phyloP scores from a whole-genome alignment of 805 yeast species.

The Sugiyamaella lignohabitans region DNA sequence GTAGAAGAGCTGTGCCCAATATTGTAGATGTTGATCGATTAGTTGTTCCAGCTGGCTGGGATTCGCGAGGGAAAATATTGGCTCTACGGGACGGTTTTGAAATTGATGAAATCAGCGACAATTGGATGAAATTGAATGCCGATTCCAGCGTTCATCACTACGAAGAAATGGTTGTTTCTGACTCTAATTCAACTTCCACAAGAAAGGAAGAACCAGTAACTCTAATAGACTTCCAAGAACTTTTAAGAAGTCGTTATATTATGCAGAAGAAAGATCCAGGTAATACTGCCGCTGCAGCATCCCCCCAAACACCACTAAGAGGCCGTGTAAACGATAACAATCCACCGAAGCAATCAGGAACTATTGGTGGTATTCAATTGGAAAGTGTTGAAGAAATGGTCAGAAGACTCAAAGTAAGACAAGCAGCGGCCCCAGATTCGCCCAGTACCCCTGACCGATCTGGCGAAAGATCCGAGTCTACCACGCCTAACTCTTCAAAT shows the following conservation, averaged over 20 bases:
- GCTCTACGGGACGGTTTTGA: constrained; percentile 24
- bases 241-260: constrained; percentile 19
- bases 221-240: constrained; percentile 18
- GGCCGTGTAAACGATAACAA: not conserved
- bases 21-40: constrained; percentile 22
- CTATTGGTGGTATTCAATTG: constrained; percentile 25
- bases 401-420: constrained; percentile 18
- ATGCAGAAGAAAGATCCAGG: constrained; percentile 8
- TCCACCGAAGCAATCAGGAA: constrained; percentile 5
- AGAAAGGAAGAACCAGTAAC: not conserved
- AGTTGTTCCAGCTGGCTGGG: constrained; percentile 33
- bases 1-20: constrained; percentile 9
- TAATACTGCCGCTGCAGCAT: constrained; percentile 4
- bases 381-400: constrained; percentile 21
- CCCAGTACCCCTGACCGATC: constrained; percentile 18
- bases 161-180: not conserved
- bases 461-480: constrained; percentile 11
- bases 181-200: not conserved
- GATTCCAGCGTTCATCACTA: not conserved
- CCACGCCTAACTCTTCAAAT: constrained; percentile 11
- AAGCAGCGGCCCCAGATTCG: constrained; percentile 2
- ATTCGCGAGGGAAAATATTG: constrained; percentile 27
- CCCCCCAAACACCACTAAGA: constrained; percentile 5
- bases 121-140: constrained; percentile 16
- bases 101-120: constrained; percentile 16